Conservation (phyloP, 2,329 filamentous ascomycete species). For the Cladosporium phlei region DNA sequence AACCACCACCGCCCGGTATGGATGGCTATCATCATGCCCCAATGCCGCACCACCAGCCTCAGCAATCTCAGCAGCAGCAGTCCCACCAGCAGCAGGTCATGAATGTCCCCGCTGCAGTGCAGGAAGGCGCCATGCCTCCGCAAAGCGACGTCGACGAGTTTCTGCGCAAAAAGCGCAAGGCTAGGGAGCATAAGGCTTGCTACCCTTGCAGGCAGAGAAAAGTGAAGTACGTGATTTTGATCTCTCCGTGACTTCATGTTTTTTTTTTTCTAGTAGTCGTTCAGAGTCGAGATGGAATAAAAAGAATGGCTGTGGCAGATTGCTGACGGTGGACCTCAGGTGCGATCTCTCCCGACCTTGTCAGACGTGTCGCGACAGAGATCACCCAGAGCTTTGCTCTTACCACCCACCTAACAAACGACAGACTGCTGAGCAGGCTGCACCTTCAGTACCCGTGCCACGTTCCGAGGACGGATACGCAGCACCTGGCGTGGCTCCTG, state of each 20-base stretch:
- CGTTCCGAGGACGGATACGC: conserved; percentile 4
- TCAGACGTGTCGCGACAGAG: conserved; percentile 47
- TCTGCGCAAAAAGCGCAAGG: conserved; percentile 46
- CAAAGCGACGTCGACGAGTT: conserved; percentile 48
- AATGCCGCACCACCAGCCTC: conserved; percentile 7
- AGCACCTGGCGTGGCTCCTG: neutral
- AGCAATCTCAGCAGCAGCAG: conserved; percentile 13
- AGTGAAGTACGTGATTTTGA: conserved; percentile 27
- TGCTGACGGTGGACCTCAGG: conserved; percentile 23
- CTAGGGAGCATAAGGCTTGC: conserved; percentile 49
- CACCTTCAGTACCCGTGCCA: conserved; percentile 14
- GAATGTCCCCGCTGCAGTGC: conserved; percentile 14
- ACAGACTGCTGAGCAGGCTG: conserved; percentile 25
- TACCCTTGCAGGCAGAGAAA: conserved; percentile 46
- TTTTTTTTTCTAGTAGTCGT: too few relatives aligned
- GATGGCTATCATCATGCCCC: conserved; percentile 10
- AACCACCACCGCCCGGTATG: neutral
- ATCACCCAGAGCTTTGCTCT: conserved; percentile 48
- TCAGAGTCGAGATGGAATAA: too few relatives aligned
- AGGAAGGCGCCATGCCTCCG: conserved; percentile 25
- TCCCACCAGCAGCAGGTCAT: conserved; percentile 6
- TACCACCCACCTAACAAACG: conserved; percentile 37
- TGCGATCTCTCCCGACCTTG: conserved; percentile 46
- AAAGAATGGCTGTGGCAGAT: too few relatives aligned
- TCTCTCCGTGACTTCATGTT: too few relatives aligned